These are phyloP conservation scores for Aspergillus hiratsukae DNA, from an alignment of 2,329 filamentous ascomycete species.

Conservation along the genomic window DNA sequence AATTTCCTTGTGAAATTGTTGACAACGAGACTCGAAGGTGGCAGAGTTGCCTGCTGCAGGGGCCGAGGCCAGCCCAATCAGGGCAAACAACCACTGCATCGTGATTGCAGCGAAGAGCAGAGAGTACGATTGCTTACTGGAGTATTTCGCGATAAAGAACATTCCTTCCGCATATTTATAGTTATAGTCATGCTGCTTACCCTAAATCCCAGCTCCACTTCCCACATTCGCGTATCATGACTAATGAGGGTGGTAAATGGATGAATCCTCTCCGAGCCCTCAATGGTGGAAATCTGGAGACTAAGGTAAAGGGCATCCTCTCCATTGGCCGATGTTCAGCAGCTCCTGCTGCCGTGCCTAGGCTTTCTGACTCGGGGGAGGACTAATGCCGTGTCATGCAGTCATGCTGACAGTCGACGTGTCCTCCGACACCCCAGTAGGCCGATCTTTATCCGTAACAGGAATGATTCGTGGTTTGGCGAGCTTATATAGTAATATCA, in stretches of 20 bases:
- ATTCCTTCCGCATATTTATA: background rate
- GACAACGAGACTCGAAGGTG: background rate
- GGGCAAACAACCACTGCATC: background rate
- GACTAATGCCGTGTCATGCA: background rate
- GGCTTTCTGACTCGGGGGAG: background rate
- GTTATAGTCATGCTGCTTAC: too few species aligned
- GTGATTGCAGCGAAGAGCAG: background rate
- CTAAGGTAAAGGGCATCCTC: background rate
- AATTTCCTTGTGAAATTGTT: background rate
- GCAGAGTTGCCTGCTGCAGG: background rate
- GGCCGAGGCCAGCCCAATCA: background rate
- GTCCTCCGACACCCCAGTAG: background rate
- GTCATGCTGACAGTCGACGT: too few species aligned
- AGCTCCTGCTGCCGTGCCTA: background rate
- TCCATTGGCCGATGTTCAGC: background rate
- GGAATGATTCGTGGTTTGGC: background rate
- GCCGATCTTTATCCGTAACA: too few species aligned
- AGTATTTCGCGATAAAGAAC: background rate
- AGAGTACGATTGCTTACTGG: background rate
- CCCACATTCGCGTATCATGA: background rate
- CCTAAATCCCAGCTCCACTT: background rate
- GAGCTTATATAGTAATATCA: background rate
- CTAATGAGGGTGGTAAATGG: too few species aligned
- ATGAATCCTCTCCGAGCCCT: background rate
- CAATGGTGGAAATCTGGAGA: background rate